phyloP scores from a whole-genome alignment of 495 filamentous ascomycete genomes.

The Cercophora samala region DNA sequence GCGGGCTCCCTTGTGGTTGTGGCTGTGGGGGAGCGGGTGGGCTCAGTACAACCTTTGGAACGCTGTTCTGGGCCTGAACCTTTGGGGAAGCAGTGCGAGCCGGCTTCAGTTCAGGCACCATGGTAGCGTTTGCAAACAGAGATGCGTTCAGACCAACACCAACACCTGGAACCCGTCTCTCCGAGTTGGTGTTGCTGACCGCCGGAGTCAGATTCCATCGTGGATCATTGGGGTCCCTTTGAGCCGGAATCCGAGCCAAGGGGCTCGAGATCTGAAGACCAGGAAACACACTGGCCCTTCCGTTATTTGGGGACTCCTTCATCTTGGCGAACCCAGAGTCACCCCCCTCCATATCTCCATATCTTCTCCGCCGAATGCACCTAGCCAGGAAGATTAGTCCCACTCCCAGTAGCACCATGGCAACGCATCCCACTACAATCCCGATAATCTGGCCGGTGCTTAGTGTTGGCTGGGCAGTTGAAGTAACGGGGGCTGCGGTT shows the following conservation, averaged over 20 bases:
- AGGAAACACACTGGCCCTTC: conserved; percentile 10
- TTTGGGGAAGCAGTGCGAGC: background rate
- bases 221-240: conserved; percentile 22
- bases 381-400: conserved; percentile 41
- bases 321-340: conserved; percentile 37
- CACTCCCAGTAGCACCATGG: conserved; percentile 38
- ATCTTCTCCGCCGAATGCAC: conserved; percentile 37
- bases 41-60: conserved; percentile 11
- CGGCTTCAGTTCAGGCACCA: background rate
- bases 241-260: conserved; percentile 28
- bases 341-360: conserved; percentile 33
- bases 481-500: conserved; percentile 10
- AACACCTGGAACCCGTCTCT: conserved; percentile 1
- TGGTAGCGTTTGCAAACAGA: background rate
- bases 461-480: conserved; percentile 23
- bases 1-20: conserved; percentile 26
- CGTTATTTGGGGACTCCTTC: conserved; percentile 32
- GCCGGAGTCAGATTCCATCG: conserved; percentile 19
- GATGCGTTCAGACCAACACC: background rate
- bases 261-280: conserved; percentile 38
- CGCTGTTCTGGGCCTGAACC: background rate
- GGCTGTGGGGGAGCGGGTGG: conserved; percentile 7
- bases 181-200: conserved; percentile 29
- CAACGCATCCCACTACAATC: conserved; percentile 45
- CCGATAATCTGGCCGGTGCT: conserved; percentile 44